These are phyloP conservation scores for Arthrocladium fulminans DNA, from an alignment of 2,329 filamentous ascomycete species.

Conservation along the genomic window DNA sequence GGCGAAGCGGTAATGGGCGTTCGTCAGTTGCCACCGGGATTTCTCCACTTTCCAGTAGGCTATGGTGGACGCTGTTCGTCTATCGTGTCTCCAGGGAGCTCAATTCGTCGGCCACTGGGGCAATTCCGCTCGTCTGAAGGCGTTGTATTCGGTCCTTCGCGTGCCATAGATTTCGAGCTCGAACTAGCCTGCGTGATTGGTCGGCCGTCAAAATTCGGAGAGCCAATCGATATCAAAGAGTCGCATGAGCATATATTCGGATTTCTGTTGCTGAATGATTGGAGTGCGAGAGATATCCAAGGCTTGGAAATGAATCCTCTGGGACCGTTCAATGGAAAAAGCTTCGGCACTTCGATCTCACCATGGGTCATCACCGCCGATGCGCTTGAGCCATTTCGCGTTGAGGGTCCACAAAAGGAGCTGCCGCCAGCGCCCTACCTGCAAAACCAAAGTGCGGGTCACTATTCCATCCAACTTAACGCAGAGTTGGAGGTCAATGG, in stretches of 20 bases:
- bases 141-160: slow-evolving; percentile 48
- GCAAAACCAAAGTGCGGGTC: neutral
- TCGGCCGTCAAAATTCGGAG: slow-evolving; percentile 53
- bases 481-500: neutral
- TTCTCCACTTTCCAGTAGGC: slow-evolving; percentile 12
- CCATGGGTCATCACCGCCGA: slow-evolving; percentile 54
- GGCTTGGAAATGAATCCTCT: slow-evolving; percentile 52
- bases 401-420: neutral
- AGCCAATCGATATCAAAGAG: slow-evolving; percentile 51
- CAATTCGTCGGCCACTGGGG: slow-evolving; percentile 12
- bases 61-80: slow-evolving; percentile 49
- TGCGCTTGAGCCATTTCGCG: slow-evolving; percentile 34
- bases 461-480: neutral
- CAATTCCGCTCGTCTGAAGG: slow-evolving; percentile 10
- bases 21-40: slow-evolving; percentile 8
- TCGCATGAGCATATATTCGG: slow-evolving; percentile 68
- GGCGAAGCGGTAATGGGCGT: neutral
- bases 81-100: slow-evolving; percentile 60
- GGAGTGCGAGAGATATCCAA: slow-evolving; percentile 64
- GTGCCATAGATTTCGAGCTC: slow-evolving; percentile 66
- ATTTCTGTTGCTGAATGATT: slow-evolving; percentile 74
- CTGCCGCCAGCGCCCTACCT: neutral
- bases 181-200: slow-evolving; percentile 70
- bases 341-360: slow-evolving; percentile 49
- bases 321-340: slow-evolving; percentile 53